These are phyloP conservation scores for Nicotiana rustica DNA, from an alignment of 305 asterid genomes.

Conservation along the genomic window DNA sequence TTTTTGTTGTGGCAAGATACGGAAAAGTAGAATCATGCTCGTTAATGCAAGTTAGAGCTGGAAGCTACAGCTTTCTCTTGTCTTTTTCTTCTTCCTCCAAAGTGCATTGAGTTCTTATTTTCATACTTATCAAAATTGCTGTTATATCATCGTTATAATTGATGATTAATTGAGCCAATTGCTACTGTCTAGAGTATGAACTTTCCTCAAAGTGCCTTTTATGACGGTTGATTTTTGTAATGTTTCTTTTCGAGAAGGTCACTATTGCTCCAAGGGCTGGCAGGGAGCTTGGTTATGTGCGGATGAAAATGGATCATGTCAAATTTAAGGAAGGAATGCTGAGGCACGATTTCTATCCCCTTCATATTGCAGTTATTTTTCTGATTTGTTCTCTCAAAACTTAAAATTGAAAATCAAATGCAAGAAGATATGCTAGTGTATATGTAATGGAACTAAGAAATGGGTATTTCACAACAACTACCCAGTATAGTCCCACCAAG, in stretches of 20 bases:
- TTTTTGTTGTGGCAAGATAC: conserved; percentile 16
- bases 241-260: conserved; percentile 54
- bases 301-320: conserved; percentile 79
- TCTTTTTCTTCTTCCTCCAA: conserved; percentile 29
- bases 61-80: background rate
- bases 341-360: conserved; percentile 53
- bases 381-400: conserved; percentile 20
- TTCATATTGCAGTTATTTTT: conserved; percentile 5
- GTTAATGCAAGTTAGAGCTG: background rate
- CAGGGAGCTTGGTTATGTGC: conserved; percentile 85
- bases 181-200: background rate
- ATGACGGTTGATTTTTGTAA: background rate
- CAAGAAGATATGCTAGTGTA: conserved; percentile 22
- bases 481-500: too few relatives aligned
- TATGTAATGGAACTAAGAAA: conserved; percentile 18
- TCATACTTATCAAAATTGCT: background rate
- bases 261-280: conserved; percentile 96
- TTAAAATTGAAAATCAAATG: background rate
- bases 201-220: conserved; percentile 1
- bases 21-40: background rate
- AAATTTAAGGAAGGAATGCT: conserved; percentile 87
- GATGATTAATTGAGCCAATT: conserved; percentile 4
- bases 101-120: conserved; percentile 11
- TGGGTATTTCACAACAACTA: background rate
- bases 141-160: background rate